phyloP scores from a whole-genome alignment of 2,329 filamentous ascomycete species.

The Dactylellina haptotyla region DNA sequence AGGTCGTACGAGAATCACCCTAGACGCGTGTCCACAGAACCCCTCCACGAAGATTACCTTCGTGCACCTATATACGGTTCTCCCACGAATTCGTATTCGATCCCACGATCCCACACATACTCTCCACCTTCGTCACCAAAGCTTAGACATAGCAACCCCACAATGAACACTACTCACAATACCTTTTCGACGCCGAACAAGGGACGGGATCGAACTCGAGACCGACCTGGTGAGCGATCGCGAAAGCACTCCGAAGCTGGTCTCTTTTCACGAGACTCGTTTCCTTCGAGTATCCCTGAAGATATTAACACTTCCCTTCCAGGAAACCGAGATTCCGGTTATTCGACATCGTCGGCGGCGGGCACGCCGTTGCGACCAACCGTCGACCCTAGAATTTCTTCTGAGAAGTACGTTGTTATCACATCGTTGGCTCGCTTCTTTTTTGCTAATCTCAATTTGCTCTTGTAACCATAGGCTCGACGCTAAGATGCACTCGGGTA shows the following conservation, averaged over 20 bases:
- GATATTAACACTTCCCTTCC: constrained; percentile 41
- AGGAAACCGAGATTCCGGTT: constrained; percentile 51
- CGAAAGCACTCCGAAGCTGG: constrained; percentile 49
- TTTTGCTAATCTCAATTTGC: constrained; percentile 20
- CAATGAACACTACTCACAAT: constrained; percentile 37
- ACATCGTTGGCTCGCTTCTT: not conserved
- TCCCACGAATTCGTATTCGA: constrained; percentile 38
- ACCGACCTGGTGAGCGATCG: constrained; percentile 41
- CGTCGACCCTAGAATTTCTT: constrained; percentile 25
- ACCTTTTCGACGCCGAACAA: constrained; percentile 36
- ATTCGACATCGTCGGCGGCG: constrained; percentile 41
- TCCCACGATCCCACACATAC: constrained; percentile 35
- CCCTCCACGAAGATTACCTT: constrained; percentile 43
- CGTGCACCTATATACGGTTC: constrained; percentile 39
- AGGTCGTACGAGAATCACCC: constrained; percentile 15
- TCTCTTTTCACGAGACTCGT: constrained; percentile 42
- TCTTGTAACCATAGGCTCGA: constrained; percentile 24
- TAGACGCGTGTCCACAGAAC: constrained; percentile 37
- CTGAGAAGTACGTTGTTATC: constrained; percentile 47
- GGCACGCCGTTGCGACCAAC: constrained; percentile 32
- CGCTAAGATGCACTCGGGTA: constrained; percentile 17
- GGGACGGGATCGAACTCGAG: constrained; percentile 46
- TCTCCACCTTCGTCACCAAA: constrained; percentile 42
- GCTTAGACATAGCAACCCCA: constrained; percentile 48
- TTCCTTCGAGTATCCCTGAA: constrained; percentile 46